Evolutionary conservation across 495 filamentous ascomycete genomes (phyloP).

Genomic region (Penicillium psychrofluorescens): DNA sequence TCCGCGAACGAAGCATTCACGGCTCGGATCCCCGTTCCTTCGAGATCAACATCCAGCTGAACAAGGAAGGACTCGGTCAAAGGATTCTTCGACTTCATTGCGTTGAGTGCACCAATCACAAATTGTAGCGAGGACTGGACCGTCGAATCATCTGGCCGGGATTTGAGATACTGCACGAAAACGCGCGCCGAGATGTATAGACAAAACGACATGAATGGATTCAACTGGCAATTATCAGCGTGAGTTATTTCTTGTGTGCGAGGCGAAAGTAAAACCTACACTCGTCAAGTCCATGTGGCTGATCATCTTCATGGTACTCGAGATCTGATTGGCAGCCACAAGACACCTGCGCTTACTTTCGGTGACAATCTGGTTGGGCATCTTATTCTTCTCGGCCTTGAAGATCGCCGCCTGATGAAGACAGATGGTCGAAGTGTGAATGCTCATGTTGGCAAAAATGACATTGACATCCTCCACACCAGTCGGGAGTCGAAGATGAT

Average conservation of each 20-base stretch:
- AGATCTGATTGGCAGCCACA: constrained; percentile 87
- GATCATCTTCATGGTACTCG: constrained; percentile 94
- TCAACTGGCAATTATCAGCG: constrained; percentile 59
- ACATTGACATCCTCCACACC: constrained; percentile 77
- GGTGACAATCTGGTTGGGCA: constrained; percentile 67
- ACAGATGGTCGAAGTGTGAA: constrained; percentile 95
- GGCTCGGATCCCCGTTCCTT: constrained; percentile 45
- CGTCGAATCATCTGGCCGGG: constrained; percentile 74
- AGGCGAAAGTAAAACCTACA: constrained; percentile 46
- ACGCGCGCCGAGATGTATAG: constrained; percentile 91
- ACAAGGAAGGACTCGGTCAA: constrained; percentile 92
- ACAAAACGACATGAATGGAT: constrained; percentile 93
- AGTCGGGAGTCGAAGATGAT: constrained; percentile 70
- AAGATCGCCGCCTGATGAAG: constrained; percentile 96
- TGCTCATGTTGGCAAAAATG: constrained; percentile 92
- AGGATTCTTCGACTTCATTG: constrained; percentile 80
- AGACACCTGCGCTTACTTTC: constrained; percentile 93
- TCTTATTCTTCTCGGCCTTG: constrained; percentile 85
- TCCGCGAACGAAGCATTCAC: constrained; percentile 5
- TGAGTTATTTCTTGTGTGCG: not conserved
- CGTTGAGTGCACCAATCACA: constrained; percentile 80
- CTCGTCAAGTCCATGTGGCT: constrained; percentile 78
- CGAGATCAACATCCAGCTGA: constrained; percentile 87
- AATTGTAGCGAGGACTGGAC: constrained; percentile 81
- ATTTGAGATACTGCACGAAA: constrained; percentile 92